phyloP scores from a whole-genome alignment of 2,329 filamentous ascomycete species.

The Sclerotinia trifoliorum region DNA sequence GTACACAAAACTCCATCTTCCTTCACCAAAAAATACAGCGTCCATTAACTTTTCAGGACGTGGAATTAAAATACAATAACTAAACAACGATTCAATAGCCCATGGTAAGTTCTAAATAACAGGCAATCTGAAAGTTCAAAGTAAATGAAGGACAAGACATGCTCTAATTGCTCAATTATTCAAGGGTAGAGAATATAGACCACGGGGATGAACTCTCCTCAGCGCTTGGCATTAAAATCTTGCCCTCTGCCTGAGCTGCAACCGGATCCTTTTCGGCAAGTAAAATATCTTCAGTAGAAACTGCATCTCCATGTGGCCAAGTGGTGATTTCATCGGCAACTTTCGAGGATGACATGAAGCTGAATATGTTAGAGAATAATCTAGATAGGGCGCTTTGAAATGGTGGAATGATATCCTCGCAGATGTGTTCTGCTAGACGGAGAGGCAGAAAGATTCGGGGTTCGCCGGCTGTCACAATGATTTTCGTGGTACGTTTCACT shows the following conservation, averaged over 20 bases:
- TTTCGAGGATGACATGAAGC: background rate
- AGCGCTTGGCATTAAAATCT: constrained; percentile 9
- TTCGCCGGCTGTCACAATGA: constrained; percentile 21
- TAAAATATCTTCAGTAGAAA: background rate
- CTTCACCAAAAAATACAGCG: background rate
- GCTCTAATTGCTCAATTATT: background rate
- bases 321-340: constrained; percentile 6
- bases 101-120: background rate
- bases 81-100: background rate
- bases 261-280: constrained; percentile 9
- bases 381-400: constrained; percentile 1
- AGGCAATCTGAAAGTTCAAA: background rate
- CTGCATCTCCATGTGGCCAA: constrained; percentile 8
- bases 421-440: constrained; percentile 20
- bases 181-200: constrained; percentile 7
- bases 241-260: background rate
- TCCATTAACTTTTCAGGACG: background rate
- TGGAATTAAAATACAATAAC: background rate
- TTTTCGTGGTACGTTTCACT: constrained; percentile 21
- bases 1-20: too few relatives aligned
- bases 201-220: constrained; percentile 14
- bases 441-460: constrained; percentile 25
- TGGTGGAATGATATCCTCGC: constrained; percentile 21
- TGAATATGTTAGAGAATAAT: background rate
- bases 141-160: background rate